phyloP scores from a whole-genome alignment of 805 yeast genomes.

The Saturnispora sanitii region DNA sequence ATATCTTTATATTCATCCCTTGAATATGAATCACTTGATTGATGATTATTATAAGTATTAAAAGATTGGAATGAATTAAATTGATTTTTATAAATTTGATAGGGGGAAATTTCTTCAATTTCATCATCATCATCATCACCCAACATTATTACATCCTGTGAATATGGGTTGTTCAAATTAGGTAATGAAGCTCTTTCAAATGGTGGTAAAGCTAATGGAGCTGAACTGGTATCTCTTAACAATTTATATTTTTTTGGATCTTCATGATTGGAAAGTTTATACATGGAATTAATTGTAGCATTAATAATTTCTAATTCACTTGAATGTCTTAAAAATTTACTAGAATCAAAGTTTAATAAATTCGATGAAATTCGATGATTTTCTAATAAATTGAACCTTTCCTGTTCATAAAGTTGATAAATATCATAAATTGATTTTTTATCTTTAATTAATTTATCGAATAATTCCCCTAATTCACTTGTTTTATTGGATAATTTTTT shows the following conservation, averaged over 20 bases:
- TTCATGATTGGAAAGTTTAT: slow-evolving; percentile 4
- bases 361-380: background rate
- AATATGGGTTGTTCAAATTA: background rate
- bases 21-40: too few relatives aligned
- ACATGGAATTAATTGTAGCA: slow-evolving; percentile 9
- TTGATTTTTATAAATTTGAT: background rate
- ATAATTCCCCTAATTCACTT: slow-evolving; percentile 6
- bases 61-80: background rate
- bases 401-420: slow-evolving; percentile 4
- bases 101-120: background rate
- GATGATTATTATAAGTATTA: too few relatives aligned
- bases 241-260: background rate
- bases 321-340: background rate
- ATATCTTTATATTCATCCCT: slow-evolving; percentile 19
- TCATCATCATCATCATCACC: slow-evolving; percentile 8
- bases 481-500: background rate
- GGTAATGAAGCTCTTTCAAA: slow-evolving; percentile 3
- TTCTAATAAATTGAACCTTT: slow-evolving; percentile 1
- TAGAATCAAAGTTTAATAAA: background rate
- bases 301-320: slow-evolving; percentile 7
- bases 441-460: slow-evolving; percentile 2
- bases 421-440: slow-evolving; percentile 5
- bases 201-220: slow-evolving; percentile 6
- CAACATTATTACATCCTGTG: background rate
- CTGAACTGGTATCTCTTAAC: slow-evolving; percentile 6